Evolutionary conservation across 768 basidiomycete genomes (phyloP), one percentile per base, ranked within the genome.

Genomic region (Leccinum disarticulatum): DNA sequence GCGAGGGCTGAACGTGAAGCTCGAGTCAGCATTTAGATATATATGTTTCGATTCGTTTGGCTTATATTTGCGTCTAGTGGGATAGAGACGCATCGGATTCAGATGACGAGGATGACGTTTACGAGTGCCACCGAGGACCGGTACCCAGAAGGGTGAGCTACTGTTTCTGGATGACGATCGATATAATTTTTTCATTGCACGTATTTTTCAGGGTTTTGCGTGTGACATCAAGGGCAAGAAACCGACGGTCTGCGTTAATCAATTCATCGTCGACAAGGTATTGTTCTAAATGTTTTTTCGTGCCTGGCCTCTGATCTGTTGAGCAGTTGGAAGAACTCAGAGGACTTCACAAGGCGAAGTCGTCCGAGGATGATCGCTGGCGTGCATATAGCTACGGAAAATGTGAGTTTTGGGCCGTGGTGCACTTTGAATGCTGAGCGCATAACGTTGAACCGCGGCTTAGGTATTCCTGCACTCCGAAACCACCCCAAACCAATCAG

Each of bases 201-300:
- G 41, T 13, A 14, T 3, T 50, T 36, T 31, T 19, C 25, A 90
- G 87, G 84, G 83, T n/a, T 92, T 83, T 73, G 74, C 83, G 14
- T 89, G 87, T 67, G 88, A 92, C 62, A 73, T 74, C 15, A 82
- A 80, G 63, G 76, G 76, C 28, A 66, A 59, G 1, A 71, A 68
- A 49, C 50, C 67, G 58, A 64, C 60, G 1, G 67, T 68, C 4
- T 85, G 83, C 59, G 77, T 77, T 3, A 93, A 93, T 67, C 87
- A 91, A 69, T 83, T 87, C 64, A 81, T 93, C 51, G 79, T 91
- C 33, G 86, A 87, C 66, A 90, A 90, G 80, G 90, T 85, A 62
- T 27, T 68, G 14, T 14, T 52, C 17, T 43, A 31, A 13, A n/a
- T 1, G 30, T 10, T 31, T 53, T 59, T 48, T 48, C 7, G 9